A percentile compares a stretch with the other conserved stretches of the same genome.
Conservation (phyloP, 352 stramenopile genomes). For the Phytophthora rubi region DNA sequence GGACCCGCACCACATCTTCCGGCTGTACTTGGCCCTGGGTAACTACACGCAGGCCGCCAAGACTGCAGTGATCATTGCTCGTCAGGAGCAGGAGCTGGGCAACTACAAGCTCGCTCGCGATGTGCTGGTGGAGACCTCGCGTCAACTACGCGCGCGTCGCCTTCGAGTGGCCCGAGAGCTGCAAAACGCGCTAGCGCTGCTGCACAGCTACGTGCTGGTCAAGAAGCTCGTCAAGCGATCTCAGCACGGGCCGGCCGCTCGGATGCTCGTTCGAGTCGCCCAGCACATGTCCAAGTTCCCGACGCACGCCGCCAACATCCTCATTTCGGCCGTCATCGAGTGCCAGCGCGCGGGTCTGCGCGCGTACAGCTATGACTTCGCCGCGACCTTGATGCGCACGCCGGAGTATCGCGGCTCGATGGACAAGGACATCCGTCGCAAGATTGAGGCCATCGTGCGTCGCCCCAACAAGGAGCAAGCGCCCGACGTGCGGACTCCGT, state of each 20-base stretch:
- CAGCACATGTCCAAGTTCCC: slow-evolving; percentile 94
- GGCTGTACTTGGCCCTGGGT: slow-evolving; percentile 94
- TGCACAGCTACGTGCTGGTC: slow-evolving; percentile 95
- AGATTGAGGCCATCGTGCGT: slow-evolving; percentile 95
- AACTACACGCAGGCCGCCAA: slow-evolving; percentile 94
- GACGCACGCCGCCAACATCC: slow-evolving; percentile 89
- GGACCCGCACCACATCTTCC: slow-evolving; percentile 95
- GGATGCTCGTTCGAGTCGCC: slow-evolving; percentile 91
- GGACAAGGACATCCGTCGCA: slow-evolving; percentile 91
- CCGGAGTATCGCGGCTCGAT: slow-evolving; percentile 89
- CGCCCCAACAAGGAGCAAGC: slow-evolving; percentile 90
- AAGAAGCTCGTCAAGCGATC: slow-evolving; percentile 92
- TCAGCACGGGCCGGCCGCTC: slow-evolving; percentile 86
- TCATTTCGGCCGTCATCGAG: slow-evolving; percentile 95
- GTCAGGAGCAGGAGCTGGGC: slow-evolving; percentile 92
- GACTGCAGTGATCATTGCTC: slow-evolving; percentile 94
- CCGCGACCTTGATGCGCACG: slow-evolving; percentile 87
- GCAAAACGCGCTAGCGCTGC: slow-evolving; percentile 85
- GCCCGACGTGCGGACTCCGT: slow-evolving; percentile 73
- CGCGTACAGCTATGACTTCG: slow-evolving; percentile 92
- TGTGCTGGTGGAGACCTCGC: slow-evolving; percentile 92
- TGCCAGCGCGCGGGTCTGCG: slow-evolving; percentile 92
- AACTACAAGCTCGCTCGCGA: slow-evolving; percentile 94
- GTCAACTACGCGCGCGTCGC: slow-evolving; percentile 84
- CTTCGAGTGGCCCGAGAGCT: slow-evolving; percentile 91